Conservation (phyloP, 1,284 basidiomycete genomes). For the Cystobasidium slooffiae region DNA sequence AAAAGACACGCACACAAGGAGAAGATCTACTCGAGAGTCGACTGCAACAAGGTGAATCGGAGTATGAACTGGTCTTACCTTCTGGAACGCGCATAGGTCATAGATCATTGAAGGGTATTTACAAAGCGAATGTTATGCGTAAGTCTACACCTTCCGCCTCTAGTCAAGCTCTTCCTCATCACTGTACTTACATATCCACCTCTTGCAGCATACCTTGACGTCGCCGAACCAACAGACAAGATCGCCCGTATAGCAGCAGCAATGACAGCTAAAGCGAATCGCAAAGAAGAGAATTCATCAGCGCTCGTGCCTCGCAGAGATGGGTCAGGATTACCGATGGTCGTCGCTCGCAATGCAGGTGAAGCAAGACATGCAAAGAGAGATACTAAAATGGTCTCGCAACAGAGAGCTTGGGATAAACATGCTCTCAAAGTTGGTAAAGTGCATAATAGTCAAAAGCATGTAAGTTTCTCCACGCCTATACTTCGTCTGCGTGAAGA, state of each 20-base stretch:
- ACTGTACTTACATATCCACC: neutral
- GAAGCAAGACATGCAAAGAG: conserved; percentile 91
- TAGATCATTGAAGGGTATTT: conserved; percentile 82
- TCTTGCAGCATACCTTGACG: conserved; percentile 17
- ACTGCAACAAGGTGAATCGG: conserved; percentile 56
- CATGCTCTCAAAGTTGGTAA: conserved; percentile 80
- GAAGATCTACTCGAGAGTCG: conserved; percentile 46
- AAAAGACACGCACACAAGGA: conserved; percentile 57
- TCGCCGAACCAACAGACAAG: conserved; percentile 47
- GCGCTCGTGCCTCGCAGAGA: conserved; percentile 81
- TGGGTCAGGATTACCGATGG: conserved; percentile 75
- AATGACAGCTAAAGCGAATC: conserved; percentile 17
- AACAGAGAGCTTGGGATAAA: conserved; percentile 75
- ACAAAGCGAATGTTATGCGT: conserved; percentile 74
- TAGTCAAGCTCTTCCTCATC: neutral
- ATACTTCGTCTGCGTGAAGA: neutral
- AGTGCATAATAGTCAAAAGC: conserved; percentile 83
- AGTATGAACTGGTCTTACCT: conserved; percentile 90
- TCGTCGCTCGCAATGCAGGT: conserved; percentile 90
- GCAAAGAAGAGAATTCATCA: conserved; percentile 68
- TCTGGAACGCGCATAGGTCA: conserved; percentile 92
- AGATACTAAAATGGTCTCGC: conserved; percentile 82
- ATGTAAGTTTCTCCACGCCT: conserved; percentile 22
- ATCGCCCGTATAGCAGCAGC: conserved; percentile 45
- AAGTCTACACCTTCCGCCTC: neutral